Base-by-base conservation (phyloP, 257 asterid species). In the Penstemon newberryi region DNA sequence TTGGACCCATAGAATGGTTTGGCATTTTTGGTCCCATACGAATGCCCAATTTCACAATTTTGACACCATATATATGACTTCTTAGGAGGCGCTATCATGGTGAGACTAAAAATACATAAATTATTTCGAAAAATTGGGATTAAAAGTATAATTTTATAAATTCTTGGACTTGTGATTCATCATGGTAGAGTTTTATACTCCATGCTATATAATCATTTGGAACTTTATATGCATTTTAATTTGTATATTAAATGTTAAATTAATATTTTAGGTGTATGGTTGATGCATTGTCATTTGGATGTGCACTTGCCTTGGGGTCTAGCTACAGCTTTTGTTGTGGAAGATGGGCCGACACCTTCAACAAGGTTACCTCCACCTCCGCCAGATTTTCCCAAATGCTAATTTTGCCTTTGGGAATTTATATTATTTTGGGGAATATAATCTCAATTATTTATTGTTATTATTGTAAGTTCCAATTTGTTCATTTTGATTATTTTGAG, bases 281-380 rank as follows among this genome's bases (percentile, higher is more conserved):
- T 90, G 65, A 72, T 90, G 72, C 97, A 90, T 69, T 90, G 97
- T 63, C 97, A 88, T 66, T 66, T 88, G 75, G 97, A 90, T 39
- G 84, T 79, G 56, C 97, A 90, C 74, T 73, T 90, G 78, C 87
- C 87, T 0, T 86, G 86, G 95, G 95, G 97, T 13, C 50, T 90
- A 41, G 79, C 89, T 2, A 78, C 80, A 0, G 96, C 81, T 9
- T 77, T 90, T 38, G 80, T 66, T 0, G 91, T 86, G 15, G 92
- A 82, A 75, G 88, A 90, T 71, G 97, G 97, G 59, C 89, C 85
- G 0, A 86, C 96, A 5, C 80, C 73, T 0, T 49, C 79, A 0
- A 79, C 91, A 4, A 81, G 56, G 12, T 60, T 88, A 59, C 95
- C 95, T 5, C 90, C 94, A 7, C 97, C 97, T 0, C 97, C 97